Conservation (phyloP, 2,329 filamentous ascomycete species). For the Penicillium sp. region DNA sequence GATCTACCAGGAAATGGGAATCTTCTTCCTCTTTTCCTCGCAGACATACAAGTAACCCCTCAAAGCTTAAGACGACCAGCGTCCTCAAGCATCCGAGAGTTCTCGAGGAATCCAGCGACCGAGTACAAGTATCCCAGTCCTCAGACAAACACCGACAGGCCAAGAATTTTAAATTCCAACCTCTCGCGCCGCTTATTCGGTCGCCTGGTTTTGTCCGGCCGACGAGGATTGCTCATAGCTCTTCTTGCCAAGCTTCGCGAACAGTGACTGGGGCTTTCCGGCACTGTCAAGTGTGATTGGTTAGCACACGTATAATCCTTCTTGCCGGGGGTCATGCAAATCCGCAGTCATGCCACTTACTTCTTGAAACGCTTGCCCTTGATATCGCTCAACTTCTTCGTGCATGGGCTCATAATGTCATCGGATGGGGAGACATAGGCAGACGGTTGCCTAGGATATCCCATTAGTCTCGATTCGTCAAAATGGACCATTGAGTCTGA, state of each 20-base stretch:
- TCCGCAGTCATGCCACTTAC: conserved; percentile 32
- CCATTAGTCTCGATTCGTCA: conserved; percentile 26
- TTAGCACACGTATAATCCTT: background rate
- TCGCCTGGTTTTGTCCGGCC: conserved; percentile 22
- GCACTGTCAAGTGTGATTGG: conserved; percentile 29
- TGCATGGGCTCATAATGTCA: conserved; percentile 55
- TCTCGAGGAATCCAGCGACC: background rate
- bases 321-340: background rate
- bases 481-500: background rate
- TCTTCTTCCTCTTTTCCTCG: background rate
- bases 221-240: conserved; percentile 46
- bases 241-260: conserved; percentile 53
- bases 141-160: background rate
- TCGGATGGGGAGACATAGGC: conserved; percentile 55
- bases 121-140: background rate
- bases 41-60: background rate
- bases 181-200: conserved; percentile 17
- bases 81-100: conserved; percentile 1
- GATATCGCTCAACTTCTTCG: conserved; percentile 54
- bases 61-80: conserved; percentile 3
- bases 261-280: conserved; percentile 50
- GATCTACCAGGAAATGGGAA: background rate
- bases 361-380: conserved; percentile 56
- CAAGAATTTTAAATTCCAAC: background rate
- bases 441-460: conserved; percentile 26